Conservation (phyloP, 1,284 basidiomycete genomes). For the Rhodotorula sp. region DNA sequence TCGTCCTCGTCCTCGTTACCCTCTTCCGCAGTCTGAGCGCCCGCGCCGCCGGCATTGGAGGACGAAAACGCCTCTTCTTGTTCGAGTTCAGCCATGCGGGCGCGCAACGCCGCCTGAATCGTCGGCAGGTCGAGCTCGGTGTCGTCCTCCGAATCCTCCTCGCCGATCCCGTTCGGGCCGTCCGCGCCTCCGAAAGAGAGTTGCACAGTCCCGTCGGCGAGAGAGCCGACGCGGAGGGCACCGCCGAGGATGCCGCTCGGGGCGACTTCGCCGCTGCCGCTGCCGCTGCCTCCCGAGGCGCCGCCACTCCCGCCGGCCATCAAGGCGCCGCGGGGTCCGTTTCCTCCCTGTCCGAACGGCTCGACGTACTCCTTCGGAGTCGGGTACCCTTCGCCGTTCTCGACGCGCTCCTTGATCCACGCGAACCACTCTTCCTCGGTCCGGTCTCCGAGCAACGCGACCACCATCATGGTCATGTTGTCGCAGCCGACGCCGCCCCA, state of each 20-base stretch:
- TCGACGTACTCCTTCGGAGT: constrained; percentile 68
- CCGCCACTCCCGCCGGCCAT: constrained; percentile 19
- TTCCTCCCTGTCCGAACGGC: constrained; percentile 53
- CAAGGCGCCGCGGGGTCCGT: constrained; percentile 26
- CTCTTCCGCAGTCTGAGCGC: neutral
- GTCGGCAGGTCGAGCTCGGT: constrained; percentile 32
- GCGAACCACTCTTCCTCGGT: constrained; percentile 89
- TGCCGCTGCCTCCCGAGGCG: neutral
- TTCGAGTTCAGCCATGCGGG: constrained; percentile 37
- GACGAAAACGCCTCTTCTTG: constrained; percentile 13
- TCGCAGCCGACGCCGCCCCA: constrained; percentile 96
- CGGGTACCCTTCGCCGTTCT: constrained; percentile 66
- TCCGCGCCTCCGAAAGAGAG: constrained; percentile 4
- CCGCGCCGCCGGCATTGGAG: neutral
- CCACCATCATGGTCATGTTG: constrained; percentile 96
- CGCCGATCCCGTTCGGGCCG: constrained; percentile 1
- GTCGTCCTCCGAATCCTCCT: constrained; percentile 31
- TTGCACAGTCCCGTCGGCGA: neutral
- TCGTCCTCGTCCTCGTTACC: neutral
- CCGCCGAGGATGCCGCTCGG: constrained; percentile 12
- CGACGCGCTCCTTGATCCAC: constrained; percentile 84
- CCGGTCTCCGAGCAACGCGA: constrained; percentile 81
- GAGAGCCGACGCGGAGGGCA: constrained; percentile 5
- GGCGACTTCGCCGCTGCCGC: neutral
- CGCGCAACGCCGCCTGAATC: constrained; percentile 37